These are phyloP conservation scores for Eucalyptus camaldulensis DNA, from an alignment of 345 rosid genomes.

Conservation along the genomic window DNA sequence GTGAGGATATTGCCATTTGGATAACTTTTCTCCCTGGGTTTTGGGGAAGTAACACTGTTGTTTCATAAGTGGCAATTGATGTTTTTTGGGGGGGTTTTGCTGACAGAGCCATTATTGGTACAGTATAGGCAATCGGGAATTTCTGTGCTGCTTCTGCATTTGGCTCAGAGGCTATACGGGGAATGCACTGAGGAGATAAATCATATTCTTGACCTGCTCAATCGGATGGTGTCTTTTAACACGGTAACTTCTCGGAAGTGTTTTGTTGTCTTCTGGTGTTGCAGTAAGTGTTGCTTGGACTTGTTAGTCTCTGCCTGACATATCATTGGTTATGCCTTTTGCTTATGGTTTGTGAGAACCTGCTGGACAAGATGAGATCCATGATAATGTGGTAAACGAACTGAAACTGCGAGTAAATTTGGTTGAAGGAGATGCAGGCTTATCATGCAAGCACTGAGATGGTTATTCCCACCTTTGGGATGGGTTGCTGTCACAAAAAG, in stretches of 20 bases:
- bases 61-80: neutral
- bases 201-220: constrained; percentile 60
- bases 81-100: neutral
- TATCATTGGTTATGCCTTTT: neutral
- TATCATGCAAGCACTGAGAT: neutral
- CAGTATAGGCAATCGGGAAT: constrained; percentile 69
- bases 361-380: neutral
- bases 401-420: neutral
- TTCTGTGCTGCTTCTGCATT: constrained; percentile 58
- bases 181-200: constrained; percentile 47
- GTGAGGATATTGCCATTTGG: neutral
- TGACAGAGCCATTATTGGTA: constrained; percentile 3
- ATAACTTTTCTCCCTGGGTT: neutral
- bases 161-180: constrained; percentile 49
- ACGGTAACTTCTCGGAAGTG: constrained; percentile 28
- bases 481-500: neutral
- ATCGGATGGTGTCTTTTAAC: constrained; percentile 69
- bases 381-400: neutral
- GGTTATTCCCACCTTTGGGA: neutral
- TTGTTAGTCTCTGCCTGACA: neutral
- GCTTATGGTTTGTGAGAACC: neutral
- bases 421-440: neutral
- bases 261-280: neutral
- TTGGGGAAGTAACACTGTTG: neutral
- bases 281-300: neutral